Conservation (phyloP, 495 filamentous ascomycete genomes). For the Talaromyces trachyspermus region DNA sequence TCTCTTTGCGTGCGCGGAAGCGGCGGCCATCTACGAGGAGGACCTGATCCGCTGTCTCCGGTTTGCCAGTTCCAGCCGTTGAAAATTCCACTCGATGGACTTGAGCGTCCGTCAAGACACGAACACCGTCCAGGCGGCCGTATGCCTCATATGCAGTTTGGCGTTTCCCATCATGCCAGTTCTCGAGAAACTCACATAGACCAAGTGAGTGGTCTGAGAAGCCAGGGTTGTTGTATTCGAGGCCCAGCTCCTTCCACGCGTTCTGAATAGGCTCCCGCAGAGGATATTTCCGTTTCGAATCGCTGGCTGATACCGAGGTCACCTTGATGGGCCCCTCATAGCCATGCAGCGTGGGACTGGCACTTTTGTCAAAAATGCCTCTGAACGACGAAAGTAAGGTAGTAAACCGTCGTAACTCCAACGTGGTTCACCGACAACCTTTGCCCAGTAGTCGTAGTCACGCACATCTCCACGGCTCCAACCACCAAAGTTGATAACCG, state of each 20-base stretch:
- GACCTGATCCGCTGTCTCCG: not conserved
- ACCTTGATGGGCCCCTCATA: conserved; percentile 18
- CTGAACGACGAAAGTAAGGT: conserved; percentile 20
- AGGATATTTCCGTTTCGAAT: conserved; percentile 24
- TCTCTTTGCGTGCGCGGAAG: conserved; percentile 27
- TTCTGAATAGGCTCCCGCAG: conserved; percentile 21
- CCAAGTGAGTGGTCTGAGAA: not conserved
- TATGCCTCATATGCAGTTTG: conserved; percentile 6
- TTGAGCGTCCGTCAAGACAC: not conserved
- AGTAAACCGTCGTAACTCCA: conserved; percentile 29
- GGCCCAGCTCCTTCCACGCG: conserved; percentile 18
- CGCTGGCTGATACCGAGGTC: conserved; percentile 11
- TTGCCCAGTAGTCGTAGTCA: conserved; percentile 35
- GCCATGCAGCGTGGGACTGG: conserved; percentile 11
- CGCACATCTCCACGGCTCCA: conserved; percentile 29
- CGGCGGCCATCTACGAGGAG: not conserved
- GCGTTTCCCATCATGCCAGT: conserved; percentile 1
- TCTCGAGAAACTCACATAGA: not conserved
- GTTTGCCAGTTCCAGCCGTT: not conserved
- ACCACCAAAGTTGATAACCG: conserved; percentile 14
- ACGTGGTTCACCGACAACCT: conserved; percentile 19
- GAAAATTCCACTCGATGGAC: not conserved
- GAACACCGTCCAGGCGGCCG: not conserved
- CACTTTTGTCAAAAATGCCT: not conserved
- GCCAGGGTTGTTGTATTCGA: no score